Evolutionary conservation across 108 stramenopile genomes (phyloP).

Genomic region (Skeletonema tropicum): DNA sequence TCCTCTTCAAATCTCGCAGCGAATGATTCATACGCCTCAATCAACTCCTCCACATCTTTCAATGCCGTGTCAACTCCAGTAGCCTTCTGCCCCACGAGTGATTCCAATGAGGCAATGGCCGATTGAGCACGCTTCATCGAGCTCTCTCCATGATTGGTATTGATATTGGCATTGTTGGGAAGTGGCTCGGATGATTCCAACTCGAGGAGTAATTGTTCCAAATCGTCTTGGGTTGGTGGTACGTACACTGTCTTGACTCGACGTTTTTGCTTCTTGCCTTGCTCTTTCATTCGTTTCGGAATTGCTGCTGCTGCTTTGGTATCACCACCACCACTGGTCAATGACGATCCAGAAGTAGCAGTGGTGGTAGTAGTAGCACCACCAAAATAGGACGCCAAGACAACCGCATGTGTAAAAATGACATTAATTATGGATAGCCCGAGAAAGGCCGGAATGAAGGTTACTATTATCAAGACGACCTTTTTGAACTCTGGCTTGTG

Average conservation of each 20-base stretch:
- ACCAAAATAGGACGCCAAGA: neutral
- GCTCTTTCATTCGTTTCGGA: too few relatives aligned
- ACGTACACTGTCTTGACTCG: constrained; percentile 24
- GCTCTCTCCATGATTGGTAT: neutral
- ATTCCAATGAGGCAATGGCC: constrained; percentile 10
- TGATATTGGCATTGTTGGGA: neutral
- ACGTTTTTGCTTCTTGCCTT: neutral
- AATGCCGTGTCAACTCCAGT: neutral
- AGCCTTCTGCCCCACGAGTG: neutral
- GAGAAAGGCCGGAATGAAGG: constrained; percentile 14
- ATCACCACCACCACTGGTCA: neutral
- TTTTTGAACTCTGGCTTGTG: constrained; percentile 6
- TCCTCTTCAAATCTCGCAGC: constrained; percentile 21
- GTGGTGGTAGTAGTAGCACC: too few relatives aligned
- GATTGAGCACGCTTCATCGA: constrained; percentile 7
- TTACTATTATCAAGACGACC: neutral
- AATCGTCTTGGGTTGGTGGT: constrained; percentile 30
- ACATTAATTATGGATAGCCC: constrained; percentile 15
- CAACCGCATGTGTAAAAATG: constrained; percentile 13
- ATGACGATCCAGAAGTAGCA: neutral
- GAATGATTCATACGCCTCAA: constrained; percentile 14
- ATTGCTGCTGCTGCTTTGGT: neutral
- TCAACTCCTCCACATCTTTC: constrained; percentile 13
- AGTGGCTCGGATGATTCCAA: constrained; percentile 19
- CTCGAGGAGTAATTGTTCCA: constrained; percentile 26